Base-by-base conservation (phyloP, 192 early-diverging fungal genomes). In the Cetraspora pellucida region DNA sequence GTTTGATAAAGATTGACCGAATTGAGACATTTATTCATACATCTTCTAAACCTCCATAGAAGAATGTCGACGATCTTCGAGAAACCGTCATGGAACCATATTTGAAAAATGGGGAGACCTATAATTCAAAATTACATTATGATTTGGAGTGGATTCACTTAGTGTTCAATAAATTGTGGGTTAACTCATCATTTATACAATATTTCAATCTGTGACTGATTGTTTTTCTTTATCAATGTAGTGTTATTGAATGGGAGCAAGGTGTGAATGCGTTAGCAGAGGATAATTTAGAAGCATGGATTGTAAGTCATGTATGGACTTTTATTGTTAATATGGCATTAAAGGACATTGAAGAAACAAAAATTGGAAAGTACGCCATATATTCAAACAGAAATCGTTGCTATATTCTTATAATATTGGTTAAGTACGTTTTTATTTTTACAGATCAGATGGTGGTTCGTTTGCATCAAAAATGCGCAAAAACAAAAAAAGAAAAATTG, bases 141-240 rank as follows among this genome's bases (percentile, higher is more conserved):
- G 44, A 67, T 46, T 5, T 47, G 19, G 43, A 67, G 23, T 45
- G 43, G 44, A 67, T 67, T 23, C n/a, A 13, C 44, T 44, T 44
- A 44, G 37, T 65, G 5, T 65, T 65, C 27, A 67, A 67, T 67
- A 67, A 67, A 67, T 67, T 67, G 65, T 67, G 46, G 46, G 65
- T 67, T 67, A 66, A 14, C 27, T 64, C 31, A 5, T 64, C n/a
- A n/a, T 64, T 37, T 43, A 64, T 44, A 37, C 37, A 64, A 44
- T 64, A 17, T 43, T 64, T 19, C 37, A 31, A 64, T 64, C 7
- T 8, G 31, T 64, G 16, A 14, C 61, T 64, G 10, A 64, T 64
- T 14, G 1, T 52, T 64, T 64, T 64, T 43, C 31, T 37, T 64
- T 37, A 64, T 64, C 61, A 43, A 64, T 64, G 37, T 37, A 63